Evolutionary conservation across 225 moss, liverwort and hornwort genomes (phyloP).

Genomic region (Sphagnum tenellum): DNA sequence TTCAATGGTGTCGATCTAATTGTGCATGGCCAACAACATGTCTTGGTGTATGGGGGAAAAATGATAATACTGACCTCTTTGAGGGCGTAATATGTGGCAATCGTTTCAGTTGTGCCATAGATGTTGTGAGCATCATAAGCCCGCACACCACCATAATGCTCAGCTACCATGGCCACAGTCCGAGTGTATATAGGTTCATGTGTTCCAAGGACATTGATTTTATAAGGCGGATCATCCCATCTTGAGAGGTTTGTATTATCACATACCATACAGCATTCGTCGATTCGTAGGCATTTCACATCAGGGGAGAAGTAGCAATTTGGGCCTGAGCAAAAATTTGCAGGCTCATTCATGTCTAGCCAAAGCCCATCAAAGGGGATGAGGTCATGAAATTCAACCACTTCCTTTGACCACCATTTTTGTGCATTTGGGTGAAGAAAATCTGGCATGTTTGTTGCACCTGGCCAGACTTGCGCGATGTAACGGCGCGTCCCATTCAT

Average conservation of each 20-base stretch:
- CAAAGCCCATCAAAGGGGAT: slow-evolving; percentile 79
- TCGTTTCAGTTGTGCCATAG: slow-evolving; percentile 55
- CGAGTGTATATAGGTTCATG: slow-evolving; percentile 25
- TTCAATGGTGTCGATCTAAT: too few relatives aligned
- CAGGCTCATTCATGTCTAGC: slow-evolving; percentile 88
- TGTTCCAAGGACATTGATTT: slow-evolving; percentile 39
- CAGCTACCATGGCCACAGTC: slow-evolving; percentile 56
- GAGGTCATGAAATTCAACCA: slow-evolving; percentile 46
- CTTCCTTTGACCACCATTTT: slow-evolving; percentile 61
- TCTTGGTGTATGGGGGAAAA: too few relatives aligned
- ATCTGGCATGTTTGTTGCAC: slow-evolving; percentile 60
- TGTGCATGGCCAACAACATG: too few relatives aligned
- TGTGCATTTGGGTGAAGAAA: slow-evolving; percentile 58
- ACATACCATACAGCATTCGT: slow-evolving; percentile 55
- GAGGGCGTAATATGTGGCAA: slow-evolving; percentile 42
- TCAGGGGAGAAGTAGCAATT: slow-evolving; percentile 38
- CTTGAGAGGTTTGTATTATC: slow-evolving; percentile 28
- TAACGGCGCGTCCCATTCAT: slow-evolving; percentile 43
- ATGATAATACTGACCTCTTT: slow-evolving; percentile 17
- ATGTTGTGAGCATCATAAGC: slow-evolving; percentile 76
- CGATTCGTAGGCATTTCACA: slow-evolving; percentile 34
- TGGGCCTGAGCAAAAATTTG: slow-evolving; percentile 66
- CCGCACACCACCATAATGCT: slow-evolving; percentile 50
- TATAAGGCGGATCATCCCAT: slow-evolving; percentile 74
- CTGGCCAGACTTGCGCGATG: slow-evolving; percentile 82